These are phyloP conservation scores for Acer saccharum DNA, from an alignment of 345 rosid genomes.

Conservation along the genomic window DNA sequence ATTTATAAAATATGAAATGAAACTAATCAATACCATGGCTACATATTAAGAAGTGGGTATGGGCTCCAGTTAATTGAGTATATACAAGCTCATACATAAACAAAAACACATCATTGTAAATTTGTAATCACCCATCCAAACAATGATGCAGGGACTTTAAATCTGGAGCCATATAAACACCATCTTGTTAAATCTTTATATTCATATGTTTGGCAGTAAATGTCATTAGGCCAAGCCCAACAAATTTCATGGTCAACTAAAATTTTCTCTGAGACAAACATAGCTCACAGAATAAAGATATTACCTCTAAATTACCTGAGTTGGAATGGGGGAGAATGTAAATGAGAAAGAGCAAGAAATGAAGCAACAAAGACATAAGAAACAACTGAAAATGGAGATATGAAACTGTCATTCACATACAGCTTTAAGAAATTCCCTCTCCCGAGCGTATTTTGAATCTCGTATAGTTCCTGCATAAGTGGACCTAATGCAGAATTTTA, in stretches of 20 bases:
- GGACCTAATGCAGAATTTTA: constrained; percentile 50
- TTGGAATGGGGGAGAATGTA: neutral
- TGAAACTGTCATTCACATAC: constrained; percentile 49
- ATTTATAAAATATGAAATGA: neutral
- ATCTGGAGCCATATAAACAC: neutral
- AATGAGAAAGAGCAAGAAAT: neutral
- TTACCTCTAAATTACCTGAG: neutral
- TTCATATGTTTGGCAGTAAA: neutral
- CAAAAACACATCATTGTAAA: neutral
- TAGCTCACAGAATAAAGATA: neutral
- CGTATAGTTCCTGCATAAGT: constrained; percentile 93
- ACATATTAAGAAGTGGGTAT: neutral
- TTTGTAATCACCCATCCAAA: neutral
- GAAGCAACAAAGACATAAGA: neutral
- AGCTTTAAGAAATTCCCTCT: constrained; percentile 92
- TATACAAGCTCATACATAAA: neutral
- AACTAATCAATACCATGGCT: neutral
- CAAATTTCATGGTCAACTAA: neutral
- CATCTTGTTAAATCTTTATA: neutral
- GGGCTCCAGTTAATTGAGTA: neutral
- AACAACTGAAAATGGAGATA: constrained; percentile 7
- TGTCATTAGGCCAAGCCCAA: neutral
- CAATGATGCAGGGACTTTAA: neutral
- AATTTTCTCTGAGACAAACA: neutral
- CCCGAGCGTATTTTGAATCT: constrained; percentile 87